Evolutionary conservation across 2,329 filamentous ascomycete genomes (phyloP).

Genomic region (Exophiala alcalophila): DNA sequence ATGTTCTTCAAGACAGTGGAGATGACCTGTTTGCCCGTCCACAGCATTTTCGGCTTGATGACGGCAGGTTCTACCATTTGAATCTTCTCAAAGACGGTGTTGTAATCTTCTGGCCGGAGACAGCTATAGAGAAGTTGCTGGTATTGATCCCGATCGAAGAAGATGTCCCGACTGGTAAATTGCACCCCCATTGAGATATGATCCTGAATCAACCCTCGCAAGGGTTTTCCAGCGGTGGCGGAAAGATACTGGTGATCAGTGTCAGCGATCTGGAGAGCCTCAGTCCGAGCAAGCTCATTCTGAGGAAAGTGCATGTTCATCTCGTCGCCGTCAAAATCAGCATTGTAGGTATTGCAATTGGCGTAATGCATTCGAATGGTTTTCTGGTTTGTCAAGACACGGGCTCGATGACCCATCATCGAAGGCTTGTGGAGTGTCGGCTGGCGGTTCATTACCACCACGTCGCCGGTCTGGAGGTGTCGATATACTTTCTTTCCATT

Average conservation of each 20-base stretch:
- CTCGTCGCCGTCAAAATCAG: constrained; percentile 98
- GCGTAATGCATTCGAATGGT: constrained; percentile 99
- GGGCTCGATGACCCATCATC: constrained; percentile 95
- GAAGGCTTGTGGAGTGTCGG: constrained; percentile 97
- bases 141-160: constrained; percentile 84
- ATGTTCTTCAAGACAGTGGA: constrained; percentile 93
- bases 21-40: constrained; percentile 96
- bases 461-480: constrained; percentile 92
- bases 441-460: constrained; percentile 98
- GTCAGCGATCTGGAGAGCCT: constrained; percentile 89
- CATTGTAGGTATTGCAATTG: constrained; percentile 99
- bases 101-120: constrained; percentile 82
- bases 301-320: constrained; percentile 99
- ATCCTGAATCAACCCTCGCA: constrained; percentile 96
- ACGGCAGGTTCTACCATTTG: constrained; percentile 77
- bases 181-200: constrained; percentile 93
- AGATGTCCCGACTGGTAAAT: constrained; percentile 85
- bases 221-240: constrained; percentile 85
- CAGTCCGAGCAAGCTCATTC: constrained; percentile 88
- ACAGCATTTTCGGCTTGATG: constrained; percentile 73
- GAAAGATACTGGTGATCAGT: constrained; percentile 97
- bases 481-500: constrained; percentile 95
- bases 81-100: constrained; percentile 79
- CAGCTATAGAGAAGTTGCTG: constrained; percentile 91
- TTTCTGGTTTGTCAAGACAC: constrained; percentile 89